Conservation (phyloP, 2,329 filamentous ascomycete species). For the Colletotrichum spaethianum region DNA sequence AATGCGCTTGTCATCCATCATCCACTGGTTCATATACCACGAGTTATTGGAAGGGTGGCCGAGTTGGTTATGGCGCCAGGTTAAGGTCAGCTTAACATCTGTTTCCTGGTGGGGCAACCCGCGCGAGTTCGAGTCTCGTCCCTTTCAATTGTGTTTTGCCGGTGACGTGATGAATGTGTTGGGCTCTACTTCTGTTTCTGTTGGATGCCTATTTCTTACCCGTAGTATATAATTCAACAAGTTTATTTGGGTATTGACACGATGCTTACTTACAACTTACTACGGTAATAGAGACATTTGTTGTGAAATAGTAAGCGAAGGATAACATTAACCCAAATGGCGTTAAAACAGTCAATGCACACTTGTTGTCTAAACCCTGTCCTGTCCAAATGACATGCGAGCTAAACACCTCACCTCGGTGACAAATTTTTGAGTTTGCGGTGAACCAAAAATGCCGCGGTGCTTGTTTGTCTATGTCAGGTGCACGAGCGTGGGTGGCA, state of each 20-base stretch:
- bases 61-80: slow-evolving; percentile 27
- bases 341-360: no score
- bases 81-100: slow-evolving; percentile 26
- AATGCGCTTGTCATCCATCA: accelerated
- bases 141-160: not conserved
- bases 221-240: no score
- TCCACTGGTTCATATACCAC: not conserved
- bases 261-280: no score
- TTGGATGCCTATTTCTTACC: not conserved
- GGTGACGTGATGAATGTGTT: accelerated
- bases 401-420: slow-evolving; percentile 11
- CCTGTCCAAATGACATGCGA: not conserved
- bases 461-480: slow-evolving; percentile 15
- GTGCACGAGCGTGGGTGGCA: slow-evolving; percentile 36
- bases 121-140: slow-evolving; percentile 26
- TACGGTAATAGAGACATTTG: no score
- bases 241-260: not conserved
- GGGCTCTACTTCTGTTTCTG: not conserved
- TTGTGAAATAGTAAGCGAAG: not conserved
- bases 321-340: no score
- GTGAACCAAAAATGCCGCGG: slow-evolving; percentile 15
- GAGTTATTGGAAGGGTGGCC: slow-evolving; percentile 3
- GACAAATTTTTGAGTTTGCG: slow-evolving; percentile 27
- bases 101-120: slow-evolving; percentile 25
- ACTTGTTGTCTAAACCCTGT: no score